Evolutionary conservation across 2,329 filamentous ascomycete species (phyloP).

Genomic region (Ilyonectria sp.): DNA sequence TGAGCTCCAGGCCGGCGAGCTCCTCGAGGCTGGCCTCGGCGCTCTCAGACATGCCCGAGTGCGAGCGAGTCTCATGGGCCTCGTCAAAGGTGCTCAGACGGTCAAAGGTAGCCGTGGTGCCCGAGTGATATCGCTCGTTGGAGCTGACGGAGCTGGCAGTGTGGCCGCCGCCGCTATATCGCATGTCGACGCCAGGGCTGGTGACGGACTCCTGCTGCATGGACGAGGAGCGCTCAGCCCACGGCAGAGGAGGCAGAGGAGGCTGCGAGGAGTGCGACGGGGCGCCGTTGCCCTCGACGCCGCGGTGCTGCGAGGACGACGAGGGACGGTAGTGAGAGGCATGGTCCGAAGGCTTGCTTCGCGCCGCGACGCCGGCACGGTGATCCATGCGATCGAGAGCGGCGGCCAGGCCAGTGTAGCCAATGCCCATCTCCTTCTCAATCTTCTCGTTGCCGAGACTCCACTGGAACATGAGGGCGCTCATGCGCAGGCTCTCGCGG

Average conservation of each 20-base stretch:
- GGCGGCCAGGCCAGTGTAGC: constrained; percentile 77
- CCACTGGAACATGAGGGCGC: constrained; percentile 76
- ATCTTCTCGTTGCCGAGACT: constrained; percentile 71
- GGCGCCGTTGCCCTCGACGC: constrained; percentile 37
- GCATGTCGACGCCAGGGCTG: constrained; percentile 30
- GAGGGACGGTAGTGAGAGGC: constrained; percentile 44
- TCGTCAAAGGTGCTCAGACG: constrained; percentile 52
- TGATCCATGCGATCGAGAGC: constrained; percentile 66
- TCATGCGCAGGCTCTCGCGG: constrained; percentile 74
- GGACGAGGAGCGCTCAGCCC: constrained; percentile 43
- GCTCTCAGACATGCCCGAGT: constrained; percentile 43
- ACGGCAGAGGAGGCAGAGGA: constrained; percentile 47
- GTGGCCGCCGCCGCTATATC: constrained; percentile 32
- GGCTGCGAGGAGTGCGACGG: constrained; percentile 24
- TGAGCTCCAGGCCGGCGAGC: constrained; percentile 57
- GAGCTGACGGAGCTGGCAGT: constrained; percentile 52
- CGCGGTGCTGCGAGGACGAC: constrained; percentile 44
- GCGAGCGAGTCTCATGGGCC: constrained; percentile 46
- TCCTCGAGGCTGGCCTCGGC: constrained; percentile 52
- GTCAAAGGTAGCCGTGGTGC: constrained; percentile 45
- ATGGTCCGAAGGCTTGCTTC: constrained; percentile 37
- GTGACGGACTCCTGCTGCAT: constrained; percentile 33
- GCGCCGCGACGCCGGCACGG: constrained; percentile 38
- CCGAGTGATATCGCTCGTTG: constrained; percentile 49
- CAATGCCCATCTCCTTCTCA: constrained; percentile 74